phyloP scores from a whole-genome alignment of 2,329 filamentous ascomycete species.

The Cladosporium sp. region DNA sequence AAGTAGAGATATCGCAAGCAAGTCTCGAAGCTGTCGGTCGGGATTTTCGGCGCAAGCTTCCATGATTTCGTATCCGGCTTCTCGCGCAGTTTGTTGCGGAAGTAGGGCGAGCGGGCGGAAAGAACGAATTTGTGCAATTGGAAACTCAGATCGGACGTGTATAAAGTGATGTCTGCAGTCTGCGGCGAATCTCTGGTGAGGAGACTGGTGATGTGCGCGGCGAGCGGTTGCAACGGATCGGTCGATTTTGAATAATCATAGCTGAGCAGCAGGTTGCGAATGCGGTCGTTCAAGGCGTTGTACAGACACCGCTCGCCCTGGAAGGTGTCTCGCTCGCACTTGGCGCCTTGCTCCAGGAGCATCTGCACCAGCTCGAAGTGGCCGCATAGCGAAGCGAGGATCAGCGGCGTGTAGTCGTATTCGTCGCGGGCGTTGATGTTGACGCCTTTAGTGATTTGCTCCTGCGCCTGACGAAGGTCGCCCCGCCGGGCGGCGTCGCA shows the following conservation, averaged over 20 bases:
- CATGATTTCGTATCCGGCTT: slow-evolving; percentile 66
- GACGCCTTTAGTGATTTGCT: slow-evolving; percentile 77
- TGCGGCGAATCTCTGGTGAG: slow-evolving; percentile 63
- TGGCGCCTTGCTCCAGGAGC: slow-evolving; percentile 80
- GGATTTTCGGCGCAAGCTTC: slow-evolving; percentile 67
- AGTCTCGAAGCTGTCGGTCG: slow-evolving; percentile 70
- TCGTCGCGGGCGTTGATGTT: slow-evolving; percentile 92
- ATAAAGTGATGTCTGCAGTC: slow-evolving; percentile 77
- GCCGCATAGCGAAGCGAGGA: slow-evolving; percentile 90
- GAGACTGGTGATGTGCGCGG: slow-evolving; percentile 79
- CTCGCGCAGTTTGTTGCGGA: slow-evolving; percentile 66
- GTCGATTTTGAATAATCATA: slow-evolving; percentile 96
- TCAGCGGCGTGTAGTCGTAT: slow-evolving; percentile 93
- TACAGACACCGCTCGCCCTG: slow-evolving; percentile 92
- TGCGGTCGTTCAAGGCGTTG: slow-evolving; percentile 91
- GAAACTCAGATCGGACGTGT: slow-evolving; percentile 63
- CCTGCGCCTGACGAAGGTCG: slow-evolving; percentile 81
- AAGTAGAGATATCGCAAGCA: slow-evolving; percentile 84
- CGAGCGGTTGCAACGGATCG: slow-evolving; percentile 86
- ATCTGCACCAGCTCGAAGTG: slow-evolving; percentile 88
- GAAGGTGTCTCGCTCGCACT: slow-evolving; percentile 94
- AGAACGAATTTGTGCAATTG: slow-evolving; percentile 88
- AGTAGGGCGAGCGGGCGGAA: slow-evolving; percentile 82
- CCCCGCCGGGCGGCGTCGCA: slow-evolving; percentile 79
- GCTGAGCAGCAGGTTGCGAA: slow-evolving; percentile 81